Percentiles rank a stretch among this genome's conserved stretches.
Conservation (phyloP, 1,284 basidiomycete species). For the Apiotrichum montevideense region DNA sequence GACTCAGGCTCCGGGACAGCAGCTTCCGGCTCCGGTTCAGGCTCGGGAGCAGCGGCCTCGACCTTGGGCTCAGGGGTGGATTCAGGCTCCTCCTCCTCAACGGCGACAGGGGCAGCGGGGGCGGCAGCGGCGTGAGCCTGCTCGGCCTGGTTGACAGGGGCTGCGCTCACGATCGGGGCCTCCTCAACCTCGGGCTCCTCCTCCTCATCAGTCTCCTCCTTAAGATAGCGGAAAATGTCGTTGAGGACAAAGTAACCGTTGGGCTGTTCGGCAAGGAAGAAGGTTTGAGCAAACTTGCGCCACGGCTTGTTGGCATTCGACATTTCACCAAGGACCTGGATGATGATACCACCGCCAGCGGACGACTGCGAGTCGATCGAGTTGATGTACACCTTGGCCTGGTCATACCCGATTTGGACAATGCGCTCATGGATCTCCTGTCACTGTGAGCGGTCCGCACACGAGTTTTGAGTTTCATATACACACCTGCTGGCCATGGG, state of each 20-base stretch:
- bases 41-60: slow-evolving; percentile 9
- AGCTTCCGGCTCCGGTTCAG: slow-evolving; percentile 7
- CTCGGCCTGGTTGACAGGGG: slow-evolving; percentile 15
- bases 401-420: slow-evolving; percentile 82
- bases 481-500: slow-evolving; percentile 76
- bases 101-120: slow-evolving; percentile 31
- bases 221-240: slow-evolving; percentile 99
- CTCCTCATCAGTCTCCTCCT: slow-evolving; percentile 81
- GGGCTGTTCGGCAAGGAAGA: slow-evolving; percentile 98
- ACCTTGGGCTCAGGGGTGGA: slow-evolving; percentile 12
- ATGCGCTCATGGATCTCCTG: slow-evolving; percentile 98
- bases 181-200: slow-evolving; percentile 53
- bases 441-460: background rate
- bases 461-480: background rate
- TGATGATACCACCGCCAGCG: slow-evolving; percentile 90
- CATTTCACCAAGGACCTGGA: slow-evolving; percentile 99
- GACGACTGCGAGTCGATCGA: slow-evolving; percentile 91
- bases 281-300: slow-evolving; percentile 98
- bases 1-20: slow-evolving; percentile 4
- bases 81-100: slow-evolving; percentile 24
- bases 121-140: slow-evolving; percentile 28
- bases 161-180: slow-evolving; percentile 24
- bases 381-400: slow-evolving; percentile 97
- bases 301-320: slow-evolving; percentile 80
- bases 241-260: slow-evolving; percentile 99